phyloP scores from a whole-genome alignment of 2,329 filamentous ascomycete species.

The Talaromyces sp. region DNA sequence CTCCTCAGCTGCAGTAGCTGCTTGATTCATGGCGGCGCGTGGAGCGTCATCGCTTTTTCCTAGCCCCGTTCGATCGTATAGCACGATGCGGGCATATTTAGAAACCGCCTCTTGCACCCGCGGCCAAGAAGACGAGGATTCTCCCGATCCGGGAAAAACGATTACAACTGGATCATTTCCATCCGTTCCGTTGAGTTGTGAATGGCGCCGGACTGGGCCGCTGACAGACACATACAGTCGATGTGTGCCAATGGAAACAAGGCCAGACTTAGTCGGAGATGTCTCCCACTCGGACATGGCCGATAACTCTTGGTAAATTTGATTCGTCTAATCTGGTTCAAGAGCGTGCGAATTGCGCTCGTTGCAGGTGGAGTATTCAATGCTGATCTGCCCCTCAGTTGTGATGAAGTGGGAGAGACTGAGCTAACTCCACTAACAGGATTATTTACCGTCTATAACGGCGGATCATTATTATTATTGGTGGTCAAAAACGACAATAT shows the following conservation, averaged over 20 bases:
- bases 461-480: neutral
- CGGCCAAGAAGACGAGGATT: conserved; percentile 26
- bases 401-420: neutral
- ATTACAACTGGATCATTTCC: conserved; percentile 25
- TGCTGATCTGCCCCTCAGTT: neutral
- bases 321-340: neutral
- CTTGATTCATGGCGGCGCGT: conserved; percentile 6
- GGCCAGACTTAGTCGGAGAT: conserved; percentile 8
- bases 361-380: neutral
- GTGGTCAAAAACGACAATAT: neutral
- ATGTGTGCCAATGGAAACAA: conserved; percentile 29
- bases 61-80: conserved; percentile 35
- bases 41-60: conserved; percentile 26
- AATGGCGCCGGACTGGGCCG: conserved; percentile 16
- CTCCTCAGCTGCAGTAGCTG: conserved; percentile 24
- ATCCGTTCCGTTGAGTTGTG: neutral
- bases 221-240: conserved; percentile 24
- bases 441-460: neutral
- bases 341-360: neutral
- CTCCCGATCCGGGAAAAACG: conserved; percentile 31
- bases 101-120: conserved; percentile 26
- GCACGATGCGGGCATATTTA: conserved; percentile 21
- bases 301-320: neutral
- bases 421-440: neutral
- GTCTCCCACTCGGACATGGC: conserved; percentile 4